A percentile compares a stretch with the other conserved stretches of the same genome.
phyloP scores from a whole-genome alignment of 1,139 yeast genomes.

The Yamadazyma dushanensis region DNA sequence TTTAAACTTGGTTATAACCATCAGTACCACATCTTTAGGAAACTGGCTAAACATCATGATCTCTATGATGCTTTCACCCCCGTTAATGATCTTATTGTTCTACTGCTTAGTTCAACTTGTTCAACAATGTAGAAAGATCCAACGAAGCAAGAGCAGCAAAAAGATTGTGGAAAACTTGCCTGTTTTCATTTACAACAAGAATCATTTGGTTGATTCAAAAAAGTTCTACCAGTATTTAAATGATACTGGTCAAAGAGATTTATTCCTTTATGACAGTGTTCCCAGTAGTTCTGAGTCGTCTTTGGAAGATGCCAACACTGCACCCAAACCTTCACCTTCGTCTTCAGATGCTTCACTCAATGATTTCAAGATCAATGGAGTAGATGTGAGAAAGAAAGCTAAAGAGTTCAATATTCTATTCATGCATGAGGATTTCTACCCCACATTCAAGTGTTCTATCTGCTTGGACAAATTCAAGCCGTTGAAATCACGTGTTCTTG shows the following conservation, averaged over 20 bases:
- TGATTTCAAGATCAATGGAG: conserved; percentile 31
- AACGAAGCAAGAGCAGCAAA: conserved; percentile 30
- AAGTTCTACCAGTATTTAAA: conserved; percentile 30
- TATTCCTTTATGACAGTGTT: conserved; percentile 5
- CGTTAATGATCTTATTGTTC: conserved; percentile 37
- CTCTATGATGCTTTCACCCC: conserved; percentile 47
- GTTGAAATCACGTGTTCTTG: conserved; percentile 37
- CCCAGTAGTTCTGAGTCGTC: not conserved
- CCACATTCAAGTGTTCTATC: conserved; percentile 47
- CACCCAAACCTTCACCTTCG: conserved; percentile 18
- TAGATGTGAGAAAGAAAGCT: conserved; percentile 26
- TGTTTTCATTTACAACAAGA: conserved; percentile 38
- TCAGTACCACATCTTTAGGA: conserved; percentile 39
- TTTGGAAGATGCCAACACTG: not conserved
- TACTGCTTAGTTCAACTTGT: conserved; percentile 34
- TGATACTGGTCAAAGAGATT: conserved; percentile 23
- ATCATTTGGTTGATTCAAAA: conserved; percentile 33
- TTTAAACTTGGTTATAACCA: conserved; percentile 16
- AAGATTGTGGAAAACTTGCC: conserved; percentile 38
- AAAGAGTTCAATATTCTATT: conserved; percentile 25
- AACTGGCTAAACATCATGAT: conserved; percentile 41
- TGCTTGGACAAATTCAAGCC: conserved; percentile 44
- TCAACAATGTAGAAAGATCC: conserved; percentile 30
- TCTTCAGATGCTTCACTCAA: conserved; percentile 23
- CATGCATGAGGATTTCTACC: conserved; percentile 38